Conservation (phyloP, 192 early-diverging fungal genomes). For the Entomortierella lignicola region DNA sequence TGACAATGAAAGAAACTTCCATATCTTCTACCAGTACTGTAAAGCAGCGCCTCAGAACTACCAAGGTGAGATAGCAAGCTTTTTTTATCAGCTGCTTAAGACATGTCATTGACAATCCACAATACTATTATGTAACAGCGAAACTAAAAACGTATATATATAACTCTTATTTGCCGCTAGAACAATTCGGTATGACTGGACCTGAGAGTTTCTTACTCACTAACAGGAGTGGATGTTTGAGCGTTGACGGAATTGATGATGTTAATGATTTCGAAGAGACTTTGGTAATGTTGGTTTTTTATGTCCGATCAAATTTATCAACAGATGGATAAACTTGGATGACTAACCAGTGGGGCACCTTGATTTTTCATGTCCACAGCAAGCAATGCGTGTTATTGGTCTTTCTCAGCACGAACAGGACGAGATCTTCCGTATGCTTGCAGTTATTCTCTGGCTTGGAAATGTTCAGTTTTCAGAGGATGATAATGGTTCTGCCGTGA, state of each 20-base stretch:
- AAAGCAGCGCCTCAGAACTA: slow-evolving; percentile 82
- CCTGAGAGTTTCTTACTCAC: slow-evolving; percentile 86
- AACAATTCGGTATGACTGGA: slow-evolving; percentile 76
- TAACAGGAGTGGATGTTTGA: slow-evolving; percentile 76
- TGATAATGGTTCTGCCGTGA: slow-evolving; percentile 74
- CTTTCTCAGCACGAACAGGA: slow-evolving; percentile 83
- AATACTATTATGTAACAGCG: not conserved
- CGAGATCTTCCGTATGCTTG: slow-evolving; percentile 91
- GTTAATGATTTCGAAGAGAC: slow-evolving; percentile 88
- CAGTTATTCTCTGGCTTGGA: slow-evolving; percentile 95
- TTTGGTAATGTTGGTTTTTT: too few relatives aligned
- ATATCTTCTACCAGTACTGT: slow-evolving; percentile 94
- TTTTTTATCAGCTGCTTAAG: not conserved
- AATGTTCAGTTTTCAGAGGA: slow-evolving; percentile 92
- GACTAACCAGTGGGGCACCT: too few relatives aligned
- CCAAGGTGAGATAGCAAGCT: slow-evolving; percentile 58
- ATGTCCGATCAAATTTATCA: too few relatives aligned
- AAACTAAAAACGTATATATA: not conserved
- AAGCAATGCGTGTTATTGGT: slow-evolving; percentile 95
- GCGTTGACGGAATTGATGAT: slow-evolving; percentile 96
- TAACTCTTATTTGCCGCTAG: slow-evolving; percentile 35
- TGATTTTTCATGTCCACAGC: slow-evolving; percentile 39
- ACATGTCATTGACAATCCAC: not conserved
- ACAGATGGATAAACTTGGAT: too few relatives aligned
- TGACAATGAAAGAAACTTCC: slow-evolving; percentile 96